Conservation (phyloP, 2,329 filamentous ascomycete genomes). For the Botrytis medusae region DNA sequence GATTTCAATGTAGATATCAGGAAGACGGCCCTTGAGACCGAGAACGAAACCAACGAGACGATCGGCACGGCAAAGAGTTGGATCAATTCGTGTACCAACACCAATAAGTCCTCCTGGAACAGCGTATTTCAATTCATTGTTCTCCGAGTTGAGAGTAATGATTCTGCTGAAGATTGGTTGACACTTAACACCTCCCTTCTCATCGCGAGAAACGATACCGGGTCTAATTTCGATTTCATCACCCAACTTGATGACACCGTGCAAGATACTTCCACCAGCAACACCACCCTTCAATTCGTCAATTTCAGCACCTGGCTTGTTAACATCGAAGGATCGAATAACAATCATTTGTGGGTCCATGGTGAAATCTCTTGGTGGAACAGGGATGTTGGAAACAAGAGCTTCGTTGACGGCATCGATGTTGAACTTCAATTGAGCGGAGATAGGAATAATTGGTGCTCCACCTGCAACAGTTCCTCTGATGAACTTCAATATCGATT, state of each 20-base stretch:
- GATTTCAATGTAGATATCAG: conserved; percentile 96
- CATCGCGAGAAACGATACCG: conserved; percentile 96
- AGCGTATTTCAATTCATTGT: conserved; percentile 97
- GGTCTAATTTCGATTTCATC: conserved; percentile 98
- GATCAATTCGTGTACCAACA: conserved; percentile 96
- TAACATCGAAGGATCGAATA: conserved; percentile 98
- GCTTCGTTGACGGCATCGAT: conserved; percentile 97
- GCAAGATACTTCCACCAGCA: conserved; percentile 93
- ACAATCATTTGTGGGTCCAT: conserved; percentile 97
- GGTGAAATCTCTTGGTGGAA: conserved; percentile 87
- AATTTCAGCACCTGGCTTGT: conserved; percentile 98
- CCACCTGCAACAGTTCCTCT: conserved; percentile 95
- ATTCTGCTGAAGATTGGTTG: conserved; percentile 95
- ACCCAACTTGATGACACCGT: conserved; percentile 92
- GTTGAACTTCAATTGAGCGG: conserved; percentile 98
- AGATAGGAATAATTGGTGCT: conserved; percentile 92
- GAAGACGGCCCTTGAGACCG: conserved; percentile 87
- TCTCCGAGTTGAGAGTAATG: conserved; percentile 92
- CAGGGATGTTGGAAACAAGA: conserved; percentile 91
- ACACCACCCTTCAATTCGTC: conserved; percentile 98
- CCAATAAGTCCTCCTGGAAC: conserved; percentile 97
- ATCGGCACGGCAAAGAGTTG: conserved; percentile 97
- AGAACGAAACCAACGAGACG: conserved; percentile 98
- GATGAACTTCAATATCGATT: conserved; percentile 98
- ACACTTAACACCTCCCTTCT: conserved; percentile 91